Evolutionary conservation across 1,139 yeast species (phyloP).

Genomic region (Scheffersomyces parashehatae): DNA sequence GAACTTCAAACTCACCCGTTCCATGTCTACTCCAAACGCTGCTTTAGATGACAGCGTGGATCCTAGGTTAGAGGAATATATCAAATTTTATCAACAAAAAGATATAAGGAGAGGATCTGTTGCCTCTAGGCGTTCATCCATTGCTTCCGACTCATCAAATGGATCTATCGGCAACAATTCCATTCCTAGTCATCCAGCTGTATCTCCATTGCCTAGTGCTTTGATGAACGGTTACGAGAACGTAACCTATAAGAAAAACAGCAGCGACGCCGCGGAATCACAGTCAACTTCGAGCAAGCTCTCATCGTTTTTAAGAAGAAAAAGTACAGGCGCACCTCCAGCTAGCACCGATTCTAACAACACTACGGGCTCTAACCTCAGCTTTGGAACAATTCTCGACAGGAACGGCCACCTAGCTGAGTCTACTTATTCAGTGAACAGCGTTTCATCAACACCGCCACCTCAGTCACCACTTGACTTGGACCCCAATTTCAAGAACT

Average conservation of each 20-base stretch:
- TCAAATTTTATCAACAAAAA: slow-evolving; percentile 49
- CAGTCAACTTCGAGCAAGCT: slow-evolving; percentile 18
- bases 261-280: slow-evolving; percentile 1
- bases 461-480: slow-evolving; percentile 7
- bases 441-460: slow-evolving; percentile 1
- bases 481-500: slow-evolving; percentile 14
- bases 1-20: slow-evolving; percentile 10
- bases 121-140: neutral
- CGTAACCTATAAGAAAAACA: slow-evolving; percentile 10
- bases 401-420: neutral
- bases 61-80: slow-evolving; percentile 59
- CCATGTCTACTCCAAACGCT: slow-evolving; percentile 18
- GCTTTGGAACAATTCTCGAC: neutral
- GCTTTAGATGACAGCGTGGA: slow-evolving; percentile 26
- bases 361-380: slow-evolving; percentile 12
- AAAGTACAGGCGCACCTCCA: slow-evolving; percentile 12
- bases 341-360: slow-evolving; percentile 15
- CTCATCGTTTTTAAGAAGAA: slow-evolving; percentile 29
- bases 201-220: slow-evolving; percentile 51
- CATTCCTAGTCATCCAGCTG: neutral
- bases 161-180: slow-evolving; percentile 6
- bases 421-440: slow-evolving; percentile 3
- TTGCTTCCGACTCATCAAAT: slow-evolving; percentile 3
- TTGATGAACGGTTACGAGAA: slow-evolving; percentile 23
- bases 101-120: slow-evolving; percentile 15